phyloP scores from a whole-genome alignment of 192 early-diverging fungal species.

The Backusella circina region DNA sequence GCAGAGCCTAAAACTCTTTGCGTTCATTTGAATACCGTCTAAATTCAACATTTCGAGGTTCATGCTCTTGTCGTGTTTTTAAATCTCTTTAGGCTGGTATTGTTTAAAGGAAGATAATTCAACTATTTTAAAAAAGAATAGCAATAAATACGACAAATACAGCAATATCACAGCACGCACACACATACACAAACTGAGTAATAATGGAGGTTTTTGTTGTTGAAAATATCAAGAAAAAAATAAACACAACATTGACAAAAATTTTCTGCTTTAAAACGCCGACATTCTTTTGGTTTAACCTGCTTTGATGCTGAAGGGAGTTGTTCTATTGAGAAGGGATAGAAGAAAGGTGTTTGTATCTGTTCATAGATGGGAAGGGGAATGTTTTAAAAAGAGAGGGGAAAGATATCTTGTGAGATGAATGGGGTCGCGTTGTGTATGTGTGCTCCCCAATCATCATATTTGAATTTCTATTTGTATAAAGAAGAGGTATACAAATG shows the following conservation, averaged over 20 bases:
- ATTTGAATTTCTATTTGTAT: too few species aligned
- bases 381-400: background rate
- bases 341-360: background rate
- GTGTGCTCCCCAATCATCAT: too few species aligned
- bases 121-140: background rate
- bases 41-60: background rate
- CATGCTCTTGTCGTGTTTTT: background rate
- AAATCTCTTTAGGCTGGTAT: background rate
- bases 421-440: too few species aligned
- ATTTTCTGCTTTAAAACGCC: background rate
- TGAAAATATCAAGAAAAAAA: background rate
- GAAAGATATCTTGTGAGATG: background rate
- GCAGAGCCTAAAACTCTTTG: conserved; percentile 2
- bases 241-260: background rate
- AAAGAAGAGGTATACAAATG: too few species aligned
- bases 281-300: background rate
- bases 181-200: background rate
- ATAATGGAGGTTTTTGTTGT: background rate
- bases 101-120: background rate
- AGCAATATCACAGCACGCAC: background rate
- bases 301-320: background rate
- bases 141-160: background rate
- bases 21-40: background rate
- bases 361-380: background rate
- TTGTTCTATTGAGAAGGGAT: background rate